Percentiles rank a stretch among this genome's conserved stretches.
These are phyloP conservation scores for Acacia acuminata DNA, from an alignment of 306 rosid genomes.

Conservation along the genomic window DNA sequence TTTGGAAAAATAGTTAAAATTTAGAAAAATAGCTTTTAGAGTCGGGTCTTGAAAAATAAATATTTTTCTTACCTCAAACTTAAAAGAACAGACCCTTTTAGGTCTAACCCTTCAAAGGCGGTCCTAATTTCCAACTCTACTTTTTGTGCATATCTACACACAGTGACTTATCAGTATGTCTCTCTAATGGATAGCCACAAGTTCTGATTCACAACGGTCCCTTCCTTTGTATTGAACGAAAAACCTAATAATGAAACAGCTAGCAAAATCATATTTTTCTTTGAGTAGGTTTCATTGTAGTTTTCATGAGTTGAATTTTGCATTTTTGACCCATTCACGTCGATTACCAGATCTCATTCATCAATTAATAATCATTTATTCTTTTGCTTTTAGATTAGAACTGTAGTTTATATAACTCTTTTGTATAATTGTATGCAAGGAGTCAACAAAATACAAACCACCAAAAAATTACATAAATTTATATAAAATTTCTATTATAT, in stretches of 20 bases:
- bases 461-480: too few species aligned
- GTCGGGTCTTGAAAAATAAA: too few species aligned
- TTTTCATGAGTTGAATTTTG: conserved; percentile 14
- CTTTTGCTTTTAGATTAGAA: background rate
- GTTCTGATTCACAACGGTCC: background rate
- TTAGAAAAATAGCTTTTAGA: too few species aligned
- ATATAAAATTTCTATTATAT: background rate
- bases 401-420: background rate
- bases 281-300: conserved; percentile 5
- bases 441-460: background rate
- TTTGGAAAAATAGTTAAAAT: too few species aligned
- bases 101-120: too few species aligned
- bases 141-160: conserved; percentile 12
- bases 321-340: background rate
- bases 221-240: background rate
- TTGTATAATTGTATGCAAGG: background rate
- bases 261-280: background rate
- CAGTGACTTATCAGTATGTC: conserved; percentile 12
- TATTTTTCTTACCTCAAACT: too few species aligned
- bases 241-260: background rate
- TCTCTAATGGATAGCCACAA: conserved; percentile 16
- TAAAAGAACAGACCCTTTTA: too few species aligned
- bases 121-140: too few species aligned
- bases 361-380: background rate
- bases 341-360: background rate